phyloP scores from a whole-genome alignment of 1,284 basidiomycete species.

The Trichosporon asahii region DNA sequence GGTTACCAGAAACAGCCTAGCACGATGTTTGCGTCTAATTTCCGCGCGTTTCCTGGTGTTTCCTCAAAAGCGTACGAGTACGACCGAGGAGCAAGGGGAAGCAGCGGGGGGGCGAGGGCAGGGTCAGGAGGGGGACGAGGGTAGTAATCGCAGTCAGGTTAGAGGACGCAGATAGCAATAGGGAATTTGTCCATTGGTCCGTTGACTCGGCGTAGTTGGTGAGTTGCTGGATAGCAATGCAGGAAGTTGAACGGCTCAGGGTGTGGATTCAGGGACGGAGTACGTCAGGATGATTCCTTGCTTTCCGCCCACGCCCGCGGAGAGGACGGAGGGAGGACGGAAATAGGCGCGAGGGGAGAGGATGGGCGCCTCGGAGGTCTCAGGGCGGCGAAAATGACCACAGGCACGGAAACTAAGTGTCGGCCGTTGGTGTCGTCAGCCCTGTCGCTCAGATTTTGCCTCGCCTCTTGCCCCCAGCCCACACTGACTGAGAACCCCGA shows the following conservation, averaged over 20 bases:
- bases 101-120: background rate
- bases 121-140: background rate
- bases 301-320: slow-evolving; percentile 8
- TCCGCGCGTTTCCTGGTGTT: background rate
- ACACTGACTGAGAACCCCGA: background rate
- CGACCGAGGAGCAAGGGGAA: background rate
- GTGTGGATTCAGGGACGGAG: background rate
- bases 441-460: background rate
- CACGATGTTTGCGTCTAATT: background rate
- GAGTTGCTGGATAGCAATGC: background rate
- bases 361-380: background rate
- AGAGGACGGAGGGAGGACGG: slow-evolving; percentile 7
- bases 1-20: slow-evolving; percentile 6
- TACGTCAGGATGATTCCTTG: background rate
- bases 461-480: background rate
- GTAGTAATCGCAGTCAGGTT: slow-evolving; percentile 10
- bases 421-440: slow-evolving; percentile 9
- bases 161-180: background rate
- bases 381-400: background rate
- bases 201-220: background rate
- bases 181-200: slow-evolving; percentile 8
- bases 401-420: slow-evolving; percentile 11
- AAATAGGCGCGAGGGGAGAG: background rate
- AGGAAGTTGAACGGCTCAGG: background rate
- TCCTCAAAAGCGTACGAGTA: background rate